Evolutionary conservation across 2,329 filamentous ascomycete genomes (phyloP), one percentile per base, ranked within the genome.

Genomic region (Scytalidium lignicola): DNA sequence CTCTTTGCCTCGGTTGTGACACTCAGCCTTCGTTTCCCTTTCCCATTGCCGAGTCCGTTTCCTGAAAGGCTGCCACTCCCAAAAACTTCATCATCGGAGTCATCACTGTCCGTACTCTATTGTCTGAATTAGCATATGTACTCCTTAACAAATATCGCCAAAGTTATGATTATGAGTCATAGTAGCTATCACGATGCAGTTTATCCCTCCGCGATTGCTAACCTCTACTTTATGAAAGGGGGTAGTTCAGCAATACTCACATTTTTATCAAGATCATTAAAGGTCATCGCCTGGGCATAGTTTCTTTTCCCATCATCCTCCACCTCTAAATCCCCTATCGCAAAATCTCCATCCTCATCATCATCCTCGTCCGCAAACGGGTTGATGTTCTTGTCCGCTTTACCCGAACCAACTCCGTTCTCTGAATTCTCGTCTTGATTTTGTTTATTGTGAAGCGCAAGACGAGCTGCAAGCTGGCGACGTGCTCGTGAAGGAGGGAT

Each of bases 401-500:
- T 50, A 39, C 60, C 58, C 4, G 45, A 44, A 41, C 58, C 55
- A 9, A 57, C 55, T 23, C 49, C 53, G 28, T 56, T 61, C n/a
- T 59, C 55, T 3, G 45, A 49, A 41, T 56, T 57, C 3, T 45
- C 45, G 23, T 57, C 52, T 2, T 51, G 43, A 19, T 61, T 62
- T 56, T 82, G 80, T 66, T 88, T 85, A 57, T 83, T 81, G 56
- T 89, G 86, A 68, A 86, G 80, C 2, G 88, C 81, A 61, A 97
- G 76, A 12, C 91, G 83, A 12, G 88, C 88, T n/a, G 90, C 91
- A n/a, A 97, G 79, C 67, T 95, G 90, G 48, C 90, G 78, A 45
- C 92, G 83, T 7, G 92, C 92, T 46, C 92, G 83, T 7, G 90
- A 95, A 2, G 92, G 91, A 1, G 88, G 85, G 29, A 92, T 83